Percentiles rank a stretch among this genome's conserved stretches.
These are phyloP conservation scores for Trichoderma sp. DNA, from an alignment of 2,329 filamentous ascomycete species.

Conservation along the genomic window DNA sequence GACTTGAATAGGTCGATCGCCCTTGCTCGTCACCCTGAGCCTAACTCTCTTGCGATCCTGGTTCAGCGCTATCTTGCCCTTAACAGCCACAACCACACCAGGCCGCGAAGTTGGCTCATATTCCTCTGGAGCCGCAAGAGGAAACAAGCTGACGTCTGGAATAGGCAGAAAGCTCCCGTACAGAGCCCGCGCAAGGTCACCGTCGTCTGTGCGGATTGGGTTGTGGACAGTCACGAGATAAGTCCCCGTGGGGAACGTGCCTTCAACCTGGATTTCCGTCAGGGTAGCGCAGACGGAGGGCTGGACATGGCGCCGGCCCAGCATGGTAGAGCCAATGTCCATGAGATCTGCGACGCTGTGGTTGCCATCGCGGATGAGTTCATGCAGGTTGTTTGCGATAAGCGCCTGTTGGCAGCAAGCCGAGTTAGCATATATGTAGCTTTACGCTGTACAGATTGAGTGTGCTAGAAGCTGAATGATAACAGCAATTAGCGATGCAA, in stretches of 20 bases:
- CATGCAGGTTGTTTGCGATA: slow-evolving; percentile 87
- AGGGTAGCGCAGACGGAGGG: slow-evolving; percentile 80
- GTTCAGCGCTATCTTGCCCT: slow-evolving; percentile 71
- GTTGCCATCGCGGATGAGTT: slow-evolving; percentile 95
- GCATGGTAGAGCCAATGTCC: slow-evolving; percentile 86
- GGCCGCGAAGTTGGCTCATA: slow-evolving; percentile 73
- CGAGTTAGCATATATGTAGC: not conserved
- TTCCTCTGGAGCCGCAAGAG: slow-evolving; percentile 63
- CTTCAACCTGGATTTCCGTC: slow-evolving; percentile 87
- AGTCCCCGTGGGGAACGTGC: slow-evolving; percentile 87
- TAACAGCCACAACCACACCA: slow-evolving; percentile 76
- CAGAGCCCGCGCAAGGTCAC: slow-evolving; percentile 81
- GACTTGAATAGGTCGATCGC: slow-evolving; percentile 88
- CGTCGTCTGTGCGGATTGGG: slow-evolving; percentile 83
- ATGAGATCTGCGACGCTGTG: slow-evolving; percentile 93
- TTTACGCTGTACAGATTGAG: not conserved
- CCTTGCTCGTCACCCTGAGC: slow-evolving; percentile 80
- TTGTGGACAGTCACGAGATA: slow-evolving; percentile 95
- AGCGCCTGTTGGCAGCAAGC: slow-evolving; percentile 58
- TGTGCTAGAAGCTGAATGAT: not conserved
- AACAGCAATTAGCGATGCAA: not conserved
- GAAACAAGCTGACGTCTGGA: slow-evolving; percentile 70
- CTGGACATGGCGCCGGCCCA: slow-evolving; percentile 88
- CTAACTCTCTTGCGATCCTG: slow-evolving; percentile 72
- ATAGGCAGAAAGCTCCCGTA: slow-evolving; percentile 91